Conservation (phyloP, 768 basidiomycete genomes). For the Trametopsis cervina region DNA sequence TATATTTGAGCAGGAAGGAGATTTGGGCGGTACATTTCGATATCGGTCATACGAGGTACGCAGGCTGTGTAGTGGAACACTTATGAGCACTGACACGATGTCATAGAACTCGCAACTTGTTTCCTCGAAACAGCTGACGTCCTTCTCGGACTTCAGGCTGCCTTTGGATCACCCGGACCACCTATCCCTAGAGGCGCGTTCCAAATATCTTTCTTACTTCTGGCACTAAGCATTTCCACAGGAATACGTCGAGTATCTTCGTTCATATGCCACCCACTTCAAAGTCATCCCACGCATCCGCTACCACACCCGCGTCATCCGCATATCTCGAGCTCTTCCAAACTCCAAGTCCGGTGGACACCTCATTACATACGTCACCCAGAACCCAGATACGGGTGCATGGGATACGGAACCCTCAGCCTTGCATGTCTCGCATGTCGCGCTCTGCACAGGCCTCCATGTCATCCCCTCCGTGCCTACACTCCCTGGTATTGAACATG, state of each 20-base stretch:
- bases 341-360: conserved; percentile 28
- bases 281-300: conserved; percentile 30
- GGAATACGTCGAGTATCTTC: conserved; percentile 47
- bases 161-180: conserved; percentile 41
- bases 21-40: conserved; percentile 47
- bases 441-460: conserved; percentile 51
- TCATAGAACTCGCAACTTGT: conserved; percentile 41
- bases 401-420: conserved; percentile 27
- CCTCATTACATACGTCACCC: conserved; percentile 28
- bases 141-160: conserved; percentile 53
- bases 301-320: conserved; percentile 31
- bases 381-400: conserved; percentile 14
- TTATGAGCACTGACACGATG: background rate
- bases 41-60: conserved; percentile 40
- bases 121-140: conserved; percentile 53
- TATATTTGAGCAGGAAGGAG: conserved; percentile 40
- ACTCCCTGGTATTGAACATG: conserved; percentile 41
- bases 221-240: conserved; percentile 13
- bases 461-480: conserved; percentile 43
- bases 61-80: background rate
- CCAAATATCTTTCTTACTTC: background rate
- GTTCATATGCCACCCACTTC: conserved; percentile 38
- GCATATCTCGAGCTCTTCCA: conserved; percentile 24
- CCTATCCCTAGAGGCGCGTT: conserved; percentile 32
- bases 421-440: conserved; percentile 34